Conservation (phyloP, 1,139 yeast genomes). For the Pichia sorboxylosa region DNA sequence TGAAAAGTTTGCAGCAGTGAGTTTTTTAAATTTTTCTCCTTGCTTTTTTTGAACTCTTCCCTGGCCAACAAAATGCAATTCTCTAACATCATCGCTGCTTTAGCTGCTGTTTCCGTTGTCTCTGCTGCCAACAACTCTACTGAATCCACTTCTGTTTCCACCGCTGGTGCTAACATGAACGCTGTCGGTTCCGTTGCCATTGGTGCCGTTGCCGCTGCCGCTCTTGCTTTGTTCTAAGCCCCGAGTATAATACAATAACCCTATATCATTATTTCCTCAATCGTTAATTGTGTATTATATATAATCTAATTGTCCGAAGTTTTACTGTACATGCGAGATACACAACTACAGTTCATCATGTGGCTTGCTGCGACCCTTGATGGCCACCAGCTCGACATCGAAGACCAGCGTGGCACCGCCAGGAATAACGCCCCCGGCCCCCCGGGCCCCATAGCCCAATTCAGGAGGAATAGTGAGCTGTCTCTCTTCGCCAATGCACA, state of each 20-base stretch:
- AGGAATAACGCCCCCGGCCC: constrained; percentile 66
- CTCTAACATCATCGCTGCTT: constrained; percentile 35
- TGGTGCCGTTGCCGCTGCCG: constrained; percentile 69
- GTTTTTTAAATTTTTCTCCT: not conserved
- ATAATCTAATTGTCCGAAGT: too few relatives aligned
- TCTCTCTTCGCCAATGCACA: constrained; percentile 85
- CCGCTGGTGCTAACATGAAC: constrained; percentile 27
- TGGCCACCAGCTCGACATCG: constrained; percentile 44
- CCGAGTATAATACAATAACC: too few relatives aligned
- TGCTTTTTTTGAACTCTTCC: constrained; percentile 1
- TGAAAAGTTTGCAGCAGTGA: too few relatives aligned
- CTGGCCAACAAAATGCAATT: constrained; percentile 46
- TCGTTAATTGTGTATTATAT: too few relatives aligned
- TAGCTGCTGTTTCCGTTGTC: constrained; percentile 36
- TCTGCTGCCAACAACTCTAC: constrained; percentile 27
- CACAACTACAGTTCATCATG: constrained; percentile 16
- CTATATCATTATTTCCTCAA: too few relatives aligned
- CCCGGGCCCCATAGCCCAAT: constrained; percentile 65
- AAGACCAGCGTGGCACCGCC: constrained; percentile 57
- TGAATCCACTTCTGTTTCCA: constrained; percentile 24
- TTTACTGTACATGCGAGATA: not conserved
- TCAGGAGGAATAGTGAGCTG: constrained; percentile 65
- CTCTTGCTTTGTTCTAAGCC: constrained; percentile 52
- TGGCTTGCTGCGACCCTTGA: constrained; percentile 25
- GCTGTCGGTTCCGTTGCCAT: constrained; percentile 46